Conservation (phyloP, 108 stramenopile genomes). For the Epipyxis sp. region DNA sequence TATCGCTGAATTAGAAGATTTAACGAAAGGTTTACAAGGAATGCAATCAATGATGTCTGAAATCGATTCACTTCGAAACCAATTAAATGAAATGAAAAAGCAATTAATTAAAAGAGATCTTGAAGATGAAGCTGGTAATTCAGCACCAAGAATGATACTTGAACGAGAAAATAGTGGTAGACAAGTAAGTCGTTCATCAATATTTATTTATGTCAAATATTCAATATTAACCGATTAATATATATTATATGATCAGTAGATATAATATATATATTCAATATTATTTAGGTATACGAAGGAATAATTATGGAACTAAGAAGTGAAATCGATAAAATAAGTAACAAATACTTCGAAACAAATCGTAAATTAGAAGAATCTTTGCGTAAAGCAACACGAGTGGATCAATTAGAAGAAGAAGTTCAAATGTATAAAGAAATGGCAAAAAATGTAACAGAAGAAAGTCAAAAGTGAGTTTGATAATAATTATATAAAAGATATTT, state of each 20-base stretch:
- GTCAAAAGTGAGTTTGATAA: not conserved
- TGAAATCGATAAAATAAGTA: not conserved
- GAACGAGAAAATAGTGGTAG: not conserved
- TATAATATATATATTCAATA: too few relatives aligned
- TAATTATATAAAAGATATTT: not conserved
- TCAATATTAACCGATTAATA: not conserved
- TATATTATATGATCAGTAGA: too few relatives aligned
- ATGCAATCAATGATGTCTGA: not conserved
- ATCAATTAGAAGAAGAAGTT: not conserved
- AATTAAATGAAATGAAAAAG: not conserved
- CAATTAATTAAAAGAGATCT: not conserved
- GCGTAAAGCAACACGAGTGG: not conserved
- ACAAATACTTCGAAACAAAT: not conserved
- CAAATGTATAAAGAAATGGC: not conserved
- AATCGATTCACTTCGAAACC: not conserved
- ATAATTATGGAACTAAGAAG: not conserved
- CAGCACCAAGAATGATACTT: not conserved
- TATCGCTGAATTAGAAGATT: not conserved
- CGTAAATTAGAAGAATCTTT: not conserved
- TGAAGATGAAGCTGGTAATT: not conserved
- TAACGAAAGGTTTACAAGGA: not conserved
- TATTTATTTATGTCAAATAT: not conserved
- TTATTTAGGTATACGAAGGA: slow-evolving; percentile 1
- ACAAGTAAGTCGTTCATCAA: too few relatives aligned
- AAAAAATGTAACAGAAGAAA: not conserved